Conservation (phyloP, 495 filamentous ascomycete genomes). For the Durotheca rogersii region DNA sequence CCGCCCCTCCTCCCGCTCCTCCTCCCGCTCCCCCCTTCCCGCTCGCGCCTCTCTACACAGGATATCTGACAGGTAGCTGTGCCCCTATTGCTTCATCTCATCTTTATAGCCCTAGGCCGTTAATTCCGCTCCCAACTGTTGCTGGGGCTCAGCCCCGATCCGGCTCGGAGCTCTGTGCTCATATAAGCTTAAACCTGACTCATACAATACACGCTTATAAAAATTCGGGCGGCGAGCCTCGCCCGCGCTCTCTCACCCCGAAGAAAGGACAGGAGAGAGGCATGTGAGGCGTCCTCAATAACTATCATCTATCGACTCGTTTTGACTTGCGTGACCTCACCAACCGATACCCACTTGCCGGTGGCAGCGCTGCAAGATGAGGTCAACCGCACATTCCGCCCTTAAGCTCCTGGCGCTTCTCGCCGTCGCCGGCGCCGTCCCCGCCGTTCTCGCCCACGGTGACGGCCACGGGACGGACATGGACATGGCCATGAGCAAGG, state of each 20-base stretch:
- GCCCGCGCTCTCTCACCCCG: not conserved
- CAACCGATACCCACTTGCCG: slow-evolving; percentile 1
- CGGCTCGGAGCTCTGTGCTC: slow-evolving; percentile 6
- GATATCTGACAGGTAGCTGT: slow-evolving; percentile 10
- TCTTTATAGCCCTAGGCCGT: slow-evolving; percentile 9
- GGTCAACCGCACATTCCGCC: slow-evolving; percentile 18
- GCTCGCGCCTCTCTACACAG: not conserved
- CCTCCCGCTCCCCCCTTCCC: slow-evolving; percentile 1
- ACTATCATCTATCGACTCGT: slow-evolving; percentile 2
- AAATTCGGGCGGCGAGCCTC: slow-evolving; percentile 9
- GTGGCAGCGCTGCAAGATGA: slow-evolving; percentile 20
- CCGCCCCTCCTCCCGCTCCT: slow-evolving; percentile 1
- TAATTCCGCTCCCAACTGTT: slow-evolving; percentile 1
- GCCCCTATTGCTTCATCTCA: slow-evolving; percentile 1
- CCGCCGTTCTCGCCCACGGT: slow-evolving; percentile 46
- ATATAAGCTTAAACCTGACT: slow-evolving; percentile 3
- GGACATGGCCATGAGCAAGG: slow-evolving; percentile 47
- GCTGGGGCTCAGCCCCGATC: slow-evolving; percentile 1
- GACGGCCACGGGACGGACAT: slow-evolving; percentile 44
- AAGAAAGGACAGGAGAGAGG: slow-evolving; percentile 6
- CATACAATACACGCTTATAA: not conserved
- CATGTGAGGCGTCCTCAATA: too few species aligned
- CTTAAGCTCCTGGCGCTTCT: slow-evolving; percentile 33
- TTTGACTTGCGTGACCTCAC: slow-evolving; percentile 5
- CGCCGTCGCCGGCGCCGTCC: slow-evolving; percentile 34